Evolutionary conservation across 768 basidiomycete genomes (phyloP), one percentile per base, ranked within the genome.

Genomic region (Lyophyllum semitale): DNA sequence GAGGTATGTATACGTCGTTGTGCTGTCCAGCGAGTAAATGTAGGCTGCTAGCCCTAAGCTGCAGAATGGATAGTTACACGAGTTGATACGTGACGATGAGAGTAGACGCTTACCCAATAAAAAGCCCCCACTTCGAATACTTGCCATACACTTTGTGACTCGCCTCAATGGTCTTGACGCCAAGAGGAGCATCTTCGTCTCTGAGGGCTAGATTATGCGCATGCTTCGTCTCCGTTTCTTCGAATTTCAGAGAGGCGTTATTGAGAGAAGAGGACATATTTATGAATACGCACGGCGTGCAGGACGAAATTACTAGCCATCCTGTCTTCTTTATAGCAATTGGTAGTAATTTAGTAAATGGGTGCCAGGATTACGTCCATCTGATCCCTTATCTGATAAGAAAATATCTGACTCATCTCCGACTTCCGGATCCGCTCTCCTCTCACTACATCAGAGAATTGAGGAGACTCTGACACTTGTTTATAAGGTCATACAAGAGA

Each of bases 11-110:
- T 74, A 85, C 1, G 89, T 91, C 7, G 89, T 91, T 17, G 81
- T 78, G 20, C 81, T 76, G 56, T 91, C 89, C 27, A 92, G 76
- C 0, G 88, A 88, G 68, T 91, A 92, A 53, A 90, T 85, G 66
- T 89, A 92, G 1, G 88, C 82, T 0, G 87, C 85, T 0, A 89
- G 78, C 13, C 77, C 88, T 53, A 91, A 68, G 49, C 85, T 78
- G 48, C 1, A 88, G 67, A 48, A 83, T 73, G 51, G 0, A 73
- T 49, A 32, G 45, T 40, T 37, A 54, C 48, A 3, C 51, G 32
- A 7, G 29, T 41, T 46, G 37, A 42, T 2, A 40, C 27, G 6
- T 11, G 48, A 44, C 15, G 38, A 55, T 11, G 35, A 44, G 17
- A 23, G 26, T 11, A 50, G 60, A 33, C 22, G 65, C 71, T 48